Percentiles rank a stretch among this genome's conserved stretches.
These are phyloP conservation scores for Amaranthus hypochondriacus DNA, from an alignment of 148 eudicot species.

Conservation along the genomic window DNA sequence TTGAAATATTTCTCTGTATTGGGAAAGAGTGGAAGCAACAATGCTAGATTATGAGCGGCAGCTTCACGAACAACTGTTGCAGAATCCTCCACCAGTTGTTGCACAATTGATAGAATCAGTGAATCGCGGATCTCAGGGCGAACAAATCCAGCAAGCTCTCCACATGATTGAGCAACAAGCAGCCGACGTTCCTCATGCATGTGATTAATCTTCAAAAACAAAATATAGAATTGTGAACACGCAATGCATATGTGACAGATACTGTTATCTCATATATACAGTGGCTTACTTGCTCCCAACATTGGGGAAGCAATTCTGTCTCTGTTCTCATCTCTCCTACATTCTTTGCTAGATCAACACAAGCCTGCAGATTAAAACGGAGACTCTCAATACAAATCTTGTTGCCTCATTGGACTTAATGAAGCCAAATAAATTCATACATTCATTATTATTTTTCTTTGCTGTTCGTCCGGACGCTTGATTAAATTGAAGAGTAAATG, in stretches of 20 bases:
- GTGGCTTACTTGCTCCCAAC: constrained; percentile 94
- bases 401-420: neutral
- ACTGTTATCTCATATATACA: constrained; percentile 4
- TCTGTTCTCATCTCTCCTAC: constrained; percentile 97
- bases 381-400: neutral
- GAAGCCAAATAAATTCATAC: constrained; percentile 36
- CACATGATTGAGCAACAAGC: constrained; percentile 99
- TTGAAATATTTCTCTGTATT: constrained; percentile 94
- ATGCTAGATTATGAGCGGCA: constrained; percentile 93
- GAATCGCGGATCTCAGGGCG: constrained; percentile 99
- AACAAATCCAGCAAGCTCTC: constrained; percentile 94
- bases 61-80: constrained; percentile 98
- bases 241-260: neutral
- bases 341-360: constrained; percentile 90
- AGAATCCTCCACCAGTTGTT: constrained; percentile 94
- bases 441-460: constrained; percentile 94
- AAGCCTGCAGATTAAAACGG: constrained; percentile 52
- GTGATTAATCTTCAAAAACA: constrained; percentile 77
- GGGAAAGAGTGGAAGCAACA: constrained; percentile 98
- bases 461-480: constrained; percentile 98
- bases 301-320: constrained; percentile 97
- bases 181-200: constrained; percentile 96
- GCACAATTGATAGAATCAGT: constrained; percentile 91
- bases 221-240: constrained; percentile 13
- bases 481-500: constrained; percentile 92